A percentile compares a stretch with the other conserved stretches of the same genome.
phyloP scores from a whole-genome alignment of 768 basidiomycete genomes.

The Phaeotremella fagi region DNA sequence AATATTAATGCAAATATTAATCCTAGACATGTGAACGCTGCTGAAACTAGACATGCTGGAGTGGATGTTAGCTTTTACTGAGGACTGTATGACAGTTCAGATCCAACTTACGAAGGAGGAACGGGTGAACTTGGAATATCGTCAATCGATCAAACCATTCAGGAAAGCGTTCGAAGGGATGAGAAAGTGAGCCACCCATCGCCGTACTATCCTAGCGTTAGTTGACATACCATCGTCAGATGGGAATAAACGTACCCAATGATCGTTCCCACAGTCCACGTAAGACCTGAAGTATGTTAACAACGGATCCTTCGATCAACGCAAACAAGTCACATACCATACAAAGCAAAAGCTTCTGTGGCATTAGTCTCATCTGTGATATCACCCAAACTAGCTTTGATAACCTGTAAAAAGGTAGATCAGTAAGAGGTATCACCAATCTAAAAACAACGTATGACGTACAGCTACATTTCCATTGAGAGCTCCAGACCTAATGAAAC shows the following conservation, averaged over 20 bases:
- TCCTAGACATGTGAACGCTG: constrained; percentile 33
- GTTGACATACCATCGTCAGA: background rate
- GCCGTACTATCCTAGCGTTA: constrained; percentile 21
- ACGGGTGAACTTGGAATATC: constrained; percentile 29
- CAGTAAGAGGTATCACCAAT: background rate
- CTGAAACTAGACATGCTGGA: constrained; percentile 39
- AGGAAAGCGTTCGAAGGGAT: constrained; percentile 43
- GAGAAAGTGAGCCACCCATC: constrained; percentile 38
- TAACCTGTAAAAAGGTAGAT: constrained; percentile 15
- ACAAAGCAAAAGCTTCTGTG: constrained; percentile 46
- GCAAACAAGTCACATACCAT: too few species aligned
- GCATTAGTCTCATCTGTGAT: constrained; percentile 46
- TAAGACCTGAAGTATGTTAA: too few species aligned
- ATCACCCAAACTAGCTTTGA: constrained; percentile 45
- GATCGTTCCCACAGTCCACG: constrained; percentile 45
- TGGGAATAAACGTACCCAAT: constrained; percentile 27
- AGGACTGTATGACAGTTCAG: background rate
- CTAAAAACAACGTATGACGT: background rate
- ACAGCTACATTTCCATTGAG: constrained; percentile 46
- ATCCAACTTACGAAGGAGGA: constrained; percentile 38
- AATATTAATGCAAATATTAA: constrained; percentile 34
- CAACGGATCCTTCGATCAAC: too few species aligned
- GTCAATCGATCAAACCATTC: constrained; percentile 25
- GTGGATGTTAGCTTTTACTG: background rate
- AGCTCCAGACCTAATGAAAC: constrained; percentile 25